phyloP scores from a whole-genome alignment of 2,329 filamentous ascomycete genomes.

The Fusarium marasasianum region DNA sequence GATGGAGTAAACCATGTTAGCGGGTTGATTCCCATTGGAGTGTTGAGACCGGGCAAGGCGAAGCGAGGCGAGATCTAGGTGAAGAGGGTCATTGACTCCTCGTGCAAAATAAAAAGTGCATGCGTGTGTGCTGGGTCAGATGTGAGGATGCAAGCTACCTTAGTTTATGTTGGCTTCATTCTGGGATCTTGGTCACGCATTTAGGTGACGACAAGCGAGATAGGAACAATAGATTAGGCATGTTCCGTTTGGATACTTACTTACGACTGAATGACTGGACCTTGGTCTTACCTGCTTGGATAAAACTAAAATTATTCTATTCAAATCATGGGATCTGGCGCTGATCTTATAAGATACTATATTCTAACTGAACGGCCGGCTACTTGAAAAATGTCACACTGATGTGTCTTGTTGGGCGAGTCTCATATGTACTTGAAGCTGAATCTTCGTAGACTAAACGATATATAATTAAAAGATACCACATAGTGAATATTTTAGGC shows the following conservation, averaged over 20 bases:
- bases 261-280: constrained; percentile 13
- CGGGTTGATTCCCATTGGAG: constrained; percentile 32
- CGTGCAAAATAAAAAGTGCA: constrained; percentile 3
- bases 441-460: neutral
- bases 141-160: constrained; percentile 34
- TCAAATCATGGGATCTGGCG: neutral
- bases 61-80: constrained; percentile 9
- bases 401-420: neutral
- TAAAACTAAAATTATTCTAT: neutral
- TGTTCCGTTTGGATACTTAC: constrained; percentile 40
- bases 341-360: neutral
- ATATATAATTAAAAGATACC: constrained; percentile 19
- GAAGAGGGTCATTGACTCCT: constrained; percentile 17
- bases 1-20: constrained; percentile 39
- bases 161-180: constrained; percentile 34
- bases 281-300: neutral
- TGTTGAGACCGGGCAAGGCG: constrained; percentile 1
- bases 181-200: constrained; percentile 37
- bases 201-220: constrained; percentile 30
- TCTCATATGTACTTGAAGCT: neutral
- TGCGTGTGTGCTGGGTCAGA: constrained; percentile 37
- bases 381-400: neutral
- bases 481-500: constrained; percentile 11
- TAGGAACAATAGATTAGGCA: constrained; percentile 41
- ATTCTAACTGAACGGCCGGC: neutral